Evolutionary conservation across 441 rosid genomes (phyloP).

Genomic region (Jatropha multifida): DNA sequence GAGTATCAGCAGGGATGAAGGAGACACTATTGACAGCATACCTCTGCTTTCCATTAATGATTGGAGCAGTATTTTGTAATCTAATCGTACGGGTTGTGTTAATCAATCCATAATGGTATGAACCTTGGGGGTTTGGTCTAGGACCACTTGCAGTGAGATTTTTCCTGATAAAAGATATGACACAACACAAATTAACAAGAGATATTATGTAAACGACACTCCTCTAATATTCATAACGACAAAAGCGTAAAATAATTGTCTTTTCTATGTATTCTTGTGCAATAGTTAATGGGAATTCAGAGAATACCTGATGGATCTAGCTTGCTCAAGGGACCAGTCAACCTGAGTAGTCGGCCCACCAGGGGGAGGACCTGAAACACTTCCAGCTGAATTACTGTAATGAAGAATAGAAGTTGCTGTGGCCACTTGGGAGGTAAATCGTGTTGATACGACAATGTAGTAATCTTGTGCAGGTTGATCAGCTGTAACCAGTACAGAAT

Average conservation of each 20-base stretch:
- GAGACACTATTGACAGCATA: constrained; percentile 73
- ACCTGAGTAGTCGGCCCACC: constrained; percentile 50
- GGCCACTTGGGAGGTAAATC: constrained; percentile 62
- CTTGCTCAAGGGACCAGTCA: constrained; percentile 79
- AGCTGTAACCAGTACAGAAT: constrained; percentile 66
- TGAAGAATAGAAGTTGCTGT: constrained; percentile 58
- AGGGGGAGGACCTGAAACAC: constrained; percentile 64
- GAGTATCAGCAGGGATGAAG: constrained; percentile 64
- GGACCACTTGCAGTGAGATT: constrained; percentile 77
- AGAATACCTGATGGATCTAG: constrained; percentile 61
- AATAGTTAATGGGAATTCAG: background rate
- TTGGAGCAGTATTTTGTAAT: constrained; percentile 54
- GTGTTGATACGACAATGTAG: constrained; percentile 55
- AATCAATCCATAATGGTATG: constrained; percentile 74
- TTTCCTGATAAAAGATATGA: constrained; percentile 32
- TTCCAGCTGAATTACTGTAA: constrained; percentile 55
- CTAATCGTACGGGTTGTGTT: constrained; percentile 50
- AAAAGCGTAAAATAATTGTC: background rate
- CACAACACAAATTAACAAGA: background rate
- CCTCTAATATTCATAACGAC: background rate
- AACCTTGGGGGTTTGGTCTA: constrained; percentile 83
- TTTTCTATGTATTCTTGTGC: background rate
- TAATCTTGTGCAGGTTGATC: constrained; percentile 63
- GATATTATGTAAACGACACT: background rate
- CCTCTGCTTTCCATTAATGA: constrained; percentile 64